These are phyloP conservation scores for Phytophthora pluvialis DNA, from an alignment of 352 stramenopile species.

Conservation along the genomic window DNA sequence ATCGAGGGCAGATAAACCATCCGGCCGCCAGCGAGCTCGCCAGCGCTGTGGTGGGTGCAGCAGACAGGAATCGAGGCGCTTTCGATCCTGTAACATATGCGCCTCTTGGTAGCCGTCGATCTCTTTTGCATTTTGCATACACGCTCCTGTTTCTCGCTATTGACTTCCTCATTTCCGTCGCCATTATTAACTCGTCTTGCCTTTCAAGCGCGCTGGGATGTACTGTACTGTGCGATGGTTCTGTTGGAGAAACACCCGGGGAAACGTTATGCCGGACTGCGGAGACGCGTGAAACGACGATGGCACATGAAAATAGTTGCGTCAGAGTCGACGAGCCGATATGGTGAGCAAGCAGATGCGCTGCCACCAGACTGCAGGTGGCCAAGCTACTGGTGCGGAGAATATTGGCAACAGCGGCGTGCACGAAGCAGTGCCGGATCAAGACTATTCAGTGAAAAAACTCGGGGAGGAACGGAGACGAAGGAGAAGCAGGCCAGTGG, in stretches of 20 bases:
- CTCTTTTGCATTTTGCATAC: constrained; percentile 38
- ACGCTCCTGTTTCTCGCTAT: constrained; percentile 19
- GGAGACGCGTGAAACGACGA: constrained; percentile 24
- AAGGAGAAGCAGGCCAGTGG: background rate
- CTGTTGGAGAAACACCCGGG: constrained; percentile 15
- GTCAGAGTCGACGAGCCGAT: constrained; percentile 12
- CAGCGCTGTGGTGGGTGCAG: constrained; percentile 6
- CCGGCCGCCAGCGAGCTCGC: constrained; percentile 7
- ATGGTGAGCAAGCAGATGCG: constrained; percentile 42
- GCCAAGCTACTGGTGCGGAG: constrained; percentile 10
- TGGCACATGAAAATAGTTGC: constrained; percentile 29
- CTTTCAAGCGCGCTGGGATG: constrained; percentile 1
- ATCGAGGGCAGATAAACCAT: constrained; percentile 80
- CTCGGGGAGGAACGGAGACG: constrained; percentile 3
- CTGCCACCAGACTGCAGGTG: constrained; percentile 9
- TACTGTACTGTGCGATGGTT: constrained; percentile 12
- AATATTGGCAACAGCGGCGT: background rate
- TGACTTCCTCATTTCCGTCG: constrained; percentile 2
- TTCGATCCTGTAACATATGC: constrained; percentile 28
- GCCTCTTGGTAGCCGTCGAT: constrained; percentile 28
- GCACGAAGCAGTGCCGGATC: background rate
- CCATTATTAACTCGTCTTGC: constrained; percentile 22
- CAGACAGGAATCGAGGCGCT: constrained; percentile 11
- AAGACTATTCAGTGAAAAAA: constrained; percentile 2
- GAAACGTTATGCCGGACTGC: constrained; percentile 6